Base-by-base conservation (phyloP, 169 alveolate genomes). In the Eimeria acervulina region DNA sequence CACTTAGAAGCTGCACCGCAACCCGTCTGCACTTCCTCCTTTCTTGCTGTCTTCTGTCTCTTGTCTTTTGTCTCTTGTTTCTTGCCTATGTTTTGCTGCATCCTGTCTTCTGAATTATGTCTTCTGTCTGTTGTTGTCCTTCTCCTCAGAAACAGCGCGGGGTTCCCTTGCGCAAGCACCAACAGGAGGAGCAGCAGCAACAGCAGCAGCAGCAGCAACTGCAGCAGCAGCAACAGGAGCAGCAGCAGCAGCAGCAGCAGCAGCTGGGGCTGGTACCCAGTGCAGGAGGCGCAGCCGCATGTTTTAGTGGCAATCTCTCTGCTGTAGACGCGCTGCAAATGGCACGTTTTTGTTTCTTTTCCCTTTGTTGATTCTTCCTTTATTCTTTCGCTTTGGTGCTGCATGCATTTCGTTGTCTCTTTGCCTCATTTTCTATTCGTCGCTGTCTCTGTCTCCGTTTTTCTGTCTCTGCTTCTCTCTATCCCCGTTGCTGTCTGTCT, bases 121-220 rank as follows among this genome's bases (percentile, higher is more conserved):
- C 66, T 55, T 17, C 15, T 55, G 26, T 55, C 26, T 55, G 6
- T 55, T 55, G 26, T 55, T 17, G 4, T 17, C 15, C 26, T 2
- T 55, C n/a, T 55, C 66, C 80, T n/a, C 80, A 68, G 80, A 68
- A 33, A 28, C 80, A 68, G 42, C 13, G 8, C 23, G 80, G 13
- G 13, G 40, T 10, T 28, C 42, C 80, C 80, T 33, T 68, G 42
- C 42, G 28, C 44, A 26, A 28, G 15, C 78, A 66, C 44, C 78
- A 66, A 40, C 78, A 66, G 80, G n/a, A 68, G 42, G 44, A n/a
- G 80, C 42, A 68, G 80, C 80, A 68, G 42, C 80, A 68, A 42
- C 80, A 28, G 80, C 47, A 68, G 42, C 80, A 28, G 80, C 80
- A 68, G 80, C 42, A 55, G 66, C 26, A 7, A 47, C 55, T 7